Conservation (phyloP, 495 filamentous ascomycete genomes). For the Podospora didyma region DNA sequence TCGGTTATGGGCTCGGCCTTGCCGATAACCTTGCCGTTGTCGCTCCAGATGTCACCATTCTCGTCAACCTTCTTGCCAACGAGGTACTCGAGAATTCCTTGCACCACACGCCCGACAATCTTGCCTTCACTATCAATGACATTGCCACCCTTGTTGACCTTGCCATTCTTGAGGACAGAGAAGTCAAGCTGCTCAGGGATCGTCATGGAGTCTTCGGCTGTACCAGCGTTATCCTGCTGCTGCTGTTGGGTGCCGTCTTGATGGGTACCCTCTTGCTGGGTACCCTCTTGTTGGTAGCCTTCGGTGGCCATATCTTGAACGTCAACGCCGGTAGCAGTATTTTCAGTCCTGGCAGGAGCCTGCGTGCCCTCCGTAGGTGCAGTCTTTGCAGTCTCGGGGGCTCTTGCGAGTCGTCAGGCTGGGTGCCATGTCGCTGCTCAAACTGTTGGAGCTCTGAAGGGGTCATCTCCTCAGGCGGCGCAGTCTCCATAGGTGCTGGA, state of each 20-base stretch:
- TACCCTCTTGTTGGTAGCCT: neutral
- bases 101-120: conserved; percentile 63
- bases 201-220: conserved; percentile 1
- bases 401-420: neutral
- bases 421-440: neutral
- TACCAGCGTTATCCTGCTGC: neutral
- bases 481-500: too few relatives aligned
- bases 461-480: too few relatives aligned
- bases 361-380: neutral
- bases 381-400: neutral
- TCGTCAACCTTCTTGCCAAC: conserved; percentile 65
- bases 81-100: conserved; percentile 65
- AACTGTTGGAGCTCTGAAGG: too few relatives aligned
- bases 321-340: neutral
- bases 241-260: neutral
- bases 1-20: conserved; percentile 70
- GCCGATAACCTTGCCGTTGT: conserved; percentile 68
- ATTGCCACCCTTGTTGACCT: conserved; percentile 76
- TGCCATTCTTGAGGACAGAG: conserved; percentile 59
- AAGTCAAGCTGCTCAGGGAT: conserved; percentile 47
- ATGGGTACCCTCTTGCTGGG: neutral
- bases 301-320: neutral
- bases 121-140: conserved; percentile 69
- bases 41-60: conserved; percentile 72
- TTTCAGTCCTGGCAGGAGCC: neutral